phyloP scores from a whole-genome alignment of 1,284 basidiomycete species.

The Tilletia setariae region DNA sequence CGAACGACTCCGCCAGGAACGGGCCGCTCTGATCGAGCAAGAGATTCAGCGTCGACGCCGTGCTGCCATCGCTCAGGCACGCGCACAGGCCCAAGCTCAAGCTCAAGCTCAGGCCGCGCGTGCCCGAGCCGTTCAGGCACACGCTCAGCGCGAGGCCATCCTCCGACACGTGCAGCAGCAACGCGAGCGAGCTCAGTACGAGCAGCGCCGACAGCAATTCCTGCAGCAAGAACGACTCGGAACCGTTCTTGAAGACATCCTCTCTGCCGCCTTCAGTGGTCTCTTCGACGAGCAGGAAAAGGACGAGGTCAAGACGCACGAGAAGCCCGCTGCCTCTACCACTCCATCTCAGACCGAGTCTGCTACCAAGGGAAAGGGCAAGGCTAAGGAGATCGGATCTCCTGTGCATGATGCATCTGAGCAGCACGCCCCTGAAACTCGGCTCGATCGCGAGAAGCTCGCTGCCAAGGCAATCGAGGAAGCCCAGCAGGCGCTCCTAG shows the following conservation, averaged over 20 bases:
- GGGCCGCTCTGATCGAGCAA: too few relatives aligned
- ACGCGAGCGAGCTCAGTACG: not conserved
- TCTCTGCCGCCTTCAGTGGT: not conserved
- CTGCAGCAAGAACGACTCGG: not conserved
- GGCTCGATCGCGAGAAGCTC: not conserved
- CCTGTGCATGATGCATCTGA: not conserved
- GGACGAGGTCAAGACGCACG: not conserved
- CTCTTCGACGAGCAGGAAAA: not conserved
- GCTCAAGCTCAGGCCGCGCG: not conserved
- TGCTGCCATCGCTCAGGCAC: not conserved
- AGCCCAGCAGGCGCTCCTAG: not conserved
- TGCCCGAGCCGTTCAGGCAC: not conserved
- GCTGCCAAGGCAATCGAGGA: slow-evolving; percentile 1
- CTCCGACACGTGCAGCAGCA: not conserved
- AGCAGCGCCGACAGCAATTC: not conserved
- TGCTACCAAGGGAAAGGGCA: slow-evolving; percentile 1
- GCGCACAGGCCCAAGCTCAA: slow-evolving; percentile 2
- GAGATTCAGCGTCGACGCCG: too few relatives aligned
- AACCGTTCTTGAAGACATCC: not conserved
- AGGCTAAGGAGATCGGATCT: not conserved
- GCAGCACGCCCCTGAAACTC: not conserved
- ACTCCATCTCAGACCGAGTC: not conserved
- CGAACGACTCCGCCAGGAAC: not conserved
- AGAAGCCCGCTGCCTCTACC: not conserved
- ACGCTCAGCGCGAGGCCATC: not conserved